A percentile compares a stretch with the other conserved stretches of the same genome.
These are phyloP conservation scores for Penicillium sp. DNA, from an alignment of 2,329 filamentous ascomycete species.

Conservation along the genomic window DNA sequence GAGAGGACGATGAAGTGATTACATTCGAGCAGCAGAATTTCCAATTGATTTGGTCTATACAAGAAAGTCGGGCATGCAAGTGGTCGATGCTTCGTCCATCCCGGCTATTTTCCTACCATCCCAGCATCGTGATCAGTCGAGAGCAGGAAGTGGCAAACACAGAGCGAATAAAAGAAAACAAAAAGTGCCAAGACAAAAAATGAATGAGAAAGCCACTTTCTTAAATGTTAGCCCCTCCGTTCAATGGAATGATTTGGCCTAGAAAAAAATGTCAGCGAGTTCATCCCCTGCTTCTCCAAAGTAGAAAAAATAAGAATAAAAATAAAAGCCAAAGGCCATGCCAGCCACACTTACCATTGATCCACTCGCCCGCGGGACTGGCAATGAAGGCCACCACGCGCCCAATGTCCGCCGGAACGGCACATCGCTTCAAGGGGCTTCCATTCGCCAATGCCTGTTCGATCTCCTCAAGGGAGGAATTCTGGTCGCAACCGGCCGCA, in stretches of 20 bases:
- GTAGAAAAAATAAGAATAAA: too few relatives aligned
- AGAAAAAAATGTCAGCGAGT: background rate
- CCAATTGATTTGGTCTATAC: too few relatives aligned
- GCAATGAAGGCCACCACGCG: conserved; percentile 53
- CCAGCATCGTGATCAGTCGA: too few relatives aligned
- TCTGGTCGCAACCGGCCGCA: conserved; percentile 45
- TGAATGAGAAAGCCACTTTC: background rate
- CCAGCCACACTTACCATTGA: conserved; percentile 49
- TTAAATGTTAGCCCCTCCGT: conserved; percentile 22
- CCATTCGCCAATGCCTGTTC: conserved; percentile 51
- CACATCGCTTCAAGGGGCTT: conserved; percentile 56
- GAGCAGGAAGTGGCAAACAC: too few relatives aligned
- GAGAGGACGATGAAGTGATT: background rate
- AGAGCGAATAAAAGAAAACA: too few relatives aligned
- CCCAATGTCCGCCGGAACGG: conserved; percentile 54
- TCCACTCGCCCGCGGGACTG: conserved; percentile 57
- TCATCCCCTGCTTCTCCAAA: too few relatives aligned
- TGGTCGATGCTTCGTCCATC: too few relatives aligned
- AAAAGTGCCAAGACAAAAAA: too few relatives aligned
- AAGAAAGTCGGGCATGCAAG: too few relatives aligned
- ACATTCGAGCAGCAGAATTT: too few relatives aligned
- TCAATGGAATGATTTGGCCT: conserved; percentile 22
- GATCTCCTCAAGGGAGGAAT: conserved; percentile 46
- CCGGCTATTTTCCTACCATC: too few relatives aligned
- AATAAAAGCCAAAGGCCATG: too few relatives aligned